Evolutionary conservation across 768 basidiomycete species (phyloP), one percentile per base, ranked within the genome.

Genomic region (Lactarius vividus): DNA sequence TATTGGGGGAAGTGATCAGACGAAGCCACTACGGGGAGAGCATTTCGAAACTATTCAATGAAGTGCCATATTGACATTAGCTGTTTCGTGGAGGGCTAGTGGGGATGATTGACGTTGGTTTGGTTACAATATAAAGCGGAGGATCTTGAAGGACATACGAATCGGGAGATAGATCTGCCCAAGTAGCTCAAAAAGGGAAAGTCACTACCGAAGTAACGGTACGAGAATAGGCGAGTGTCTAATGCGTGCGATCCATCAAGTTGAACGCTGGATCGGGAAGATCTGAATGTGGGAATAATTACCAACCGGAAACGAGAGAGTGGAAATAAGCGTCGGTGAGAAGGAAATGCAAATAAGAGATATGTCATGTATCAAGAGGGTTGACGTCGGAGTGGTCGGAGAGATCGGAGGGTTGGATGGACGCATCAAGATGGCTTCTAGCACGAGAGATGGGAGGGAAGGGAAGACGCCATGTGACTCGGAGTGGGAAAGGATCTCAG

Each of bases 21-120:
- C 84, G 96, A 68, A 96, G 92, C 72, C 96, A 98, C 76, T 98
- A 97, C 73, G 96, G 96, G n/a, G 93, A 95, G 78, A 91, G 91
- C 78, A 88, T 94, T 69, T 91, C 88, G 67, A 91, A 89, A 80
- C 79, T 94, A 18, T 94, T 94, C 78, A 85, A 93, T 73, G 92
- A 94, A 77, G 91, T 94, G 72, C 92, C 92, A 71, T 94, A 91
- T 77, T 93, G 85, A 81, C 70, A 16, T 40, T 63, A 63, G 60
- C 13, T 49, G 42, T 35, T 35, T 33, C 10, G 35, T 37, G 31
- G n/a, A n/a, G 33, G 35, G 60, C 7, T 35, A 11, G 49, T 37
- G n/a, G 31, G 15, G 15, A 15, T 29, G 52, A 55, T 55, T 40
- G 53, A 62, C 61, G 53, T 62, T 39, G 60, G 31, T 11, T 16